Evolutionary conservation across 257 asterid species (phyloP).

Genomic region (Nicotiana benthamiana): DNA sequence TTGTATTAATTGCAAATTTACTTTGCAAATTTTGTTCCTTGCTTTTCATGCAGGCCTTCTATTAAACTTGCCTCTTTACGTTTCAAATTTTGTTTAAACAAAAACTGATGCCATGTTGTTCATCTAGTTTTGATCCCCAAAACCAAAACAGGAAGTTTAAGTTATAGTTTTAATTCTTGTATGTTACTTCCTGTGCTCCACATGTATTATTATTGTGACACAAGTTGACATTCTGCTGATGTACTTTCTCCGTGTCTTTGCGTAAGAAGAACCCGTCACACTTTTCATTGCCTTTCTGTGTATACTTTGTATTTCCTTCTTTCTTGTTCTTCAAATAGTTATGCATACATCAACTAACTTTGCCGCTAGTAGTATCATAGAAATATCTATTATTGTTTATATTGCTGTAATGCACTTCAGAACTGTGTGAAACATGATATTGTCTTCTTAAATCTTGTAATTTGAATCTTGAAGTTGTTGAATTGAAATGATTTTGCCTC

Average conservation of each 20-base stretch:
- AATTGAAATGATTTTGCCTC: background rate
- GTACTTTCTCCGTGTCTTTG: background rate
- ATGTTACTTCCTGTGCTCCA: background rate
- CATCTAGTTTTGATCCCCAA: background rate
- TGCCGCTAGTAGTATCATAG: background rate
- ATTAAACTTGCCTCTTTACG: background rate
- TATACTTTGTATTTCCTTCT: background rate
- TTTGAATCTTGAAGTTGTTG: slow-evolving; percentile 1
- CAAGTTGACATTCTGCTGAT: background rate
- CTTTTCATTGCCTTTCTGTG: background rate
- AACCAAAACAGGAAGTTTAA: background rate
- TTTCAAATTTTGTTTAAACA: background rate
- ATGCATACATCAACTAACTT: background rate
- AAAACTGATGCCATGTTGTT: background rate
- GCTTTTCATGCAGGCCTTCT: background rate
- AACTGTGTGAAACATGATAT: background rate
- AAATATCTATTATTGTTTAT: background rate
- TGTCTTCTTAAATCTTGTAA: background rate
- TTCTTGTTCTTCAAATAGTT: background rate
- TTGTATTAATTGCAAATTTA: background rate
- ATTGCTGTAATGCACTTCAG: background rate
- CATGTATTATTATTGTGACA: background rate
- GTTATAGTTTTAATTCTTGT: background rate
- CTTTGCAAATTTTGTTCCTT: background rate
- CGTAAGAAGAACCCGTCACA: background rate